These are phyloP conservation scores for Cladosporium velox DNA, from an alignment of 2,329 filamentous ascomycete genomes.

Conservation along the genomic window DNA sequence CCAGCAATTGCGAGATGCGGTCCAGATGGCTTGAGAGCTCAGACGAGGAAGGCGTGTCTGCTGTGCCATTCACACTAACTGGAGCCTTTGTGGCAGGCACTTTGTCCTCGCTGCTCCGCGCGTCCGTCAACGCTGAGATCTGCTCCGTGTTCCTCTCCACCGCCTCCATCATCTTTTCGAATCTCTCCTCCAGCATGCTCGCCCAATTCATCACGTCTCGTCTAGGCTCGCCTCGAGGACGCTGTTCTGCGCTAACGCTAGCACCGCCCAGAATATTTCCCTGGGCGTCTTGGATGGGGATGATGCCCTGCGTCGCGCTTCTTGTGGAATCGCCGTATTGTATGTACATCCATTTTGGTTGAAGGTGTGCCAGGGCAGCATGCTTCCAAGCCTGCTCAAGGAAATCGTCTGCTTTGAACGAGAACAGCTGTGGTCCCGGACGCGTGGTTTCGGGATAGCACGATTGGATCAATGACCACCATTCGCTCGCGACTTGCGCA, in stretches of 20 bases:
- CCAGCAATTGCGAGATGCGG: slow-evolving; percentile 29
- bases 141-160: slow-evolving; percentile 32
- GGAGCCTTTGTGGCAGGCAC: background rate
- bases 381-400: slow-evolving; percentile 35
- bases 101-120: slow-evolving; percentile 5
- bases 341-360: slow-evolving; percentile 38
- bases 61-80: background rate
- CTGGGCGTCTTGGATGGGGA: slow-evolving; percentile 33
- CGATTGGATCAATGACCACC: slow-evolving; percentile 36
- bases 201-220: slow-evolving; percentile 24
- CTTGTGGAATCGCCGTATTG: slow-evolving; percentile 23
- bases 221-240: slow-evolving; percentile 24
- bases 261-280: slow-evolving; percentile 31
- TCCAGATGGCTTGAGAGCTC: slow-evolving; percentile 29
- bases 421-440: slow-evolving; percentile 37
- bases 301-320: slow-evolving; percentile 33
- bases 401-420: slow-evolving; percentile 34
- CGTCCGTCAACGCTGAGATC: slow-evolving; percentile 26
- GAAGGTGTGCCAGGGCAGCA: slow-evolving; percentile 33
- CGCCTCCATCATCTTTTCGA: slow-evolving; percentile 31
- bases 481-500: slow-evolving; percentile 35
- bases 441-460: slow-evolving; percentile 34
- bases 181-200: slow-evolving; percentile 28
- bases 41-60: slow-evolving; percentile 14
- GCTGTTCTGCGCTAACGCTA: slow-evolving; percentile 24